phyloP scores from a whole-genome alignment of 2,329 filamentous ascomycete species.

The Colletotrichum cereale region DNA sequence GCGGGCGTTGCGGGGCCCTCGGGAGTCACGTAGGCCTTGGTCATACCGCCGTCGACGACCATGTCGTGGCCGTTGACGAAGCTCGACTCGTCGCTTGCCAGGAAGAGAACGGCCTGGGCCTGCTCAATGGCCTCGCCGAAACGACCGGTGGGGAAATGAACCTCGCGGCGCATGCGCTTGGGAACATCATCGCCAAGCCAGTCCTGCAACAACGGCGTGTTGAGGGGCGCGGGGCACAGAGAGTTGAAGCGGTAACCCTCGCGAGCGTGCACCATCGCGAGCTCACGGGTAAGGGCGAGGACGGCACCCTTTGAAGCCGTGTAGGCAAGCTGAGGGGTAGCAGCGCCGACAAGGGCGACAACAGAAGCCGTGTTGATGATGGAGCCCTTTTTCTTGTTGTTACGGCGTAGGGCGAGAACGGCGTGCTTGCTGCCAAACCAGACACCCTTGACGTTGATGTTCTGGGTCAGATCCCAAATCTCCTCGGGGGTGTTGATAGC shows the following conservation, averaged over 20 bases:
- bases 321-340: slow-evolving; percentile 91
- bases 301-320: slow-evolving; percentile 96
- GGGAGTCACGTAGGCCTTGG: slow-evolving; percentile 85
- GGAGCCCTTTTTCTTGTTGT: slow-evolving; percentile 83
- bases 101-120: slow-evolving; percentile 87
- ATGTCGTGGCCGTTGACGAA: slow-evolving; percentile 95
- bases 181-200: slow-evolving; percentile 89
- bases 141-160: slow-evolving; percentile 89
- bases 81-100: slow-evolving; percentile 88
- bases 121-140: slow-evolving; percentile 97
- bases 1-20: slow-evolving; percentile 68
- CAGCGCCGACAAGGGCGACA: slow-evolving; percentile 87
- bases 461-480: slow-evolving; percentile 94
- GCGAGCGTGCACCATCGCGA: slow-evolving; percentile 91
- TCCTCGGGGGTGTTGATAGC: slow-evolving; percentile 87
- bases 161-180: slow-evolving; percentile 85
- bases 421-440: slow-evolving; percentile 97
- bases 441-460: slow-evolving; percentile 98
- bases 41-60: slow-evolving; percentile 96
- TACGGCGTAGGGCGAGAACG: slow-evolving; percentile 81
- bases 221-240: slow-evolving; percentile 90
- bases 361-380: slow-evolving; percentile 95
- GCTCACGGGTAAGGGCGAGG: slow-evolving; percentile 87
- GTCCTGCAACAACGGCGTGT: slow-evolving; percentile 92
- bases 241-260: slow-evolving; percentile 92